Base-by-base conservation (phyloP, 495 filamentous ascomycete species). In the Hypoxylon trugodes region DNA sequence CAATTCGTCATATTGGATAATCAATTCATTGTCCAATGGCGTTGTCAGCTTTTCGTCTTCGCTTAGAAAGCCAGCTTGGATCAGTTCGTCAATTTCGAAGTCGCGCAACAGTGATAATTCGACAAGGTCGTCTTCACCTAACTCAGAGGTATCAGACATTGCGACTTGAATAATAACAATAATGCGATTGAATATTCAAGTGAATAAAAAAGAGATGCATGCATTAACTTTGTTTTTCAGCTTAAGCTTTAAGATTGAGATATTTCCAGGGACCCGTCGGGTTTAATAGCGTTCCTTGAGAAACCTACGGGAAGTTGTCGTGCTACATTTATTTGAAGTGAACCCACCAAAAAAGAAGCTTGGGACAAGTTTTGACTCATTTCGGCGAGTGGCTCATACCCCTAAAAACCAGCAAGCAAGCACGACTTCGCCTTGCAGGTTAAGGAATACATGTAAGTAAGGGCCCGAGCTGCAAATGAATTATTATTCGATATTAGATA, bases 51-150 rank as follows among this genome's bases (percentile, higher is more conserved):
- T 50, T 8, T 67, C 33, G 10, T 57, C 54, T 10, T 46, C 25
- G 18, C 16, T 22, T 24, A 68, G 26, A 3, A 72, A 22, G 6
- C 47, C 61, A 49, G 57, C 61, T 26, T 46, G 49, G 5, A 69
- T 57, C 19, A 72, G 48, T 18, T 56, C 51, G 42, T 72, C 69
- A 4, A 58, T 61, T 35, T 70, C 67, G n/a, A 67, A 65, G 43
- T 68, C 63, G 25, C 68, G 68, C 32, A 72, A 63, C 5, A 70
- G 67, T 7, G 69, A 68, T 4, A 70, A 41, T 30, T 72, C 48
- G 30, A 59, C 24, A 6, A 67, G 51, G 22, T 70, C 67, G n/a
- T 72, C 67, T 4, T 67, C 66, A 37, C 43, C 60, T 13, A 60
- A 37, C 33, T 46, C 43, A n/a, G 16, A 4, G 32, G 28, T 22